Base-by-base conservation (phyloP, 2,329 filamentous ascomycete species). In the Graphium sp. region DNA sequence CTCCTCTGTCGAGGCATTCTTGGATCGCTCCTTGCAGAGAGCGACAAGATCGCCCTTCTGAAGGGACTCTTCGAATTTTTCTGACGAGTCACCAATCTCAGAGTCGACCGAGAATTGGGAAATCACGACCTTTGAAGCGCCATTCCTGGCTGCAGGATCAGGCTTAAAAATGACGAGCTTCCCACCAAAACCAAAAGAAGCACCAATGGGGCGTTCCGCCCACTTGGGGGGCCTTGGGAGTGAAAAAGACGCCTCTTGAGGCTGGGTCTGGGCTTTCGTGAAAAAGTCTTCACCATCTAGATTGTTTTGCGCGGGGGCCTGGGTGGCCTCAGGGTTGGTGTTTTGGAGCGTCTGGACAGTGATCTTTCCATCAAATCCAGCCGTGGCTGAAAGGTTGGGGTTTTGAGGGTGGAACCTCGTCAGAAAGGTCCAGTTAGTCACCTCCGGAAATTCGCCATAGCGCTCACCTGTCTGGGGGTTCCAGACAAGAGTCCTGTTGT, bases 341-440 rank as follows among this genome's bases (percentile, higher is more conserved):
- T 89, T 94, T 46, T 98, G 89, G 22, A 94, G 66, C 2, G 87
- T 93, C 48, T 94, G 87, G 24, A 98, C 62, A 2, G 80, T 76
- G 37, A 98, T 93, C 55, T 91, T 94, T 41, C 91, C 89, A 46
- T 98, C 89, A 40, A 95, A 95, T 3, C 87, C 92, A 7, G 91
- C 89, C 12, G 89, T 95, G 12, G 91, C 91, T 28, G 87, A 82
- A 33, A 98, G 62, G 46, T 75, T 81, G 8, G 89, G 87, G 50
- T 98, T 93, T 40, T 81, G 74, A 18, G 89, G 89, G 49, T 93
- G 85, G 66, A 91, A 95, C 36, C 77, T 71, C 5, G 89, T 93
- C 47, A 87, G 75, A 60, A 98, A 98, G 5, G 85, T 93, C 87
- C 89, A 98, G 53, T 95, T 98, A n/a, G 87, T 94, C 30, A 92